A percentile compares a stretch with the other conserved stretches of the same genome.
These are phyloP conservation scores for Aspergillus piperis DNA, from an alignment of 2,329 filamentous ascomycete genomes.

Conservation along the genomic window DNA sequence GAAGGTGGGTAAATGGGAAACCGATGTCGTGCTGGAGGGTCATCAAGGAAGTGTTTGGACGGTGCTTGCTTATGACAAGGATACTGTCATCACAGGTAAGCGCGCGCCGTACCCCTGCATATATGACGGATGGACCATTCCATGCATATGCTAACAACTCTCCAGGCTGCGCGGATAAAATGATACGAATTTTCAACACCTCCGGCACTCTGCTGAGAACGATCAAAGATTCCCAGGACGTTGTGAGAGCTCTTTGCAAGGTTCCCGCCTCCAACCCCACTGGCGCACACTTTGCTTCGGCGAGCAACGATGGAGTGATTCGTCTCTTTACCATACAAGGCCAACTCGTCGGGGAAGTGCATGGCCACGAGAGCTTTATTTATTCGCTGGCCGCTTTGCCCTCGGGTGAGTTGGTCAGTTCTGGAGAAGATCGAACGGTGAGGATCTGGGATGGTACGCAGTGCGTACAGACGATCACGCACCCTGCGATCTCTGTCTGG, in stretches of 20 bases:
- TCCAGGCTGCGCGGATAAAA: conserved; percentile 79
- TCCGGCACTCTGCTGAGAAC: conserved; percentile 64
- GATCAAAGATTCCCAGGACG: conserved; percentile 72
- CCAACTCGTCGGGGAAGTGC: conserved; percentile 71
- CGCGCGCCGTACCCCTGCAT: not conserved
- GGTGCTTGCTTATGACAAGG: conserved; percentile 78
- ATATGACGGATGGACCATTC: not conserved
- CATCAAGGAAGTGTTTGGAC: conserved; percentile 87
- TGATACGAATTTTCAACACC: conserved; percentile 77
- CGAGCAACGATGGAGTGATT: conserved; percentile 88
- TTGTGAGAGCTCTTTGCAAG: conserved; percentile 84
- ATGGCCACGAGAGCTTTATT: conserved; percentile 92
- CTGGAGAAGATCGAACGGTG: conserved; percentile 91
- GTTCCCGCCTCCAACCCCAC: conserved; percentile 74
- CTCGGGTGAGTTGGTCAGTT: conserved; percentile 83
- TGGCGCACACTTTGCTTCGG: conserved; percentile 89
- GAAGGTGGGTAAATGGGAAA: conserved; percentile 83
- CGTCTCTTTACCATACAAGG: conserved; percentile 84
- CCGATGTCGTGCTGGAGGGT: conserved; percentile 68
- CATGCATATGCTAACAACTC: conserved; percentile 18
- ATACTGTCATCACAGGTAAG: conserved; percentile 73
- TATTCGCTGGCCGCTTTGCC: conserved; percentile 79
- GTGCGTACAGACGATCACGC: conserved; percentile 93
- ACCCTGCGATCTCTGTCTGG: conserved; percentile 97
- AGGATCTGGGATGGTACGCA: conserved; percentile 80